Evolutionary conservation across 2,329 filamentous ascomycete species (phyloP).

Genomic region (Alternaria angustiovoidea): DNA sequence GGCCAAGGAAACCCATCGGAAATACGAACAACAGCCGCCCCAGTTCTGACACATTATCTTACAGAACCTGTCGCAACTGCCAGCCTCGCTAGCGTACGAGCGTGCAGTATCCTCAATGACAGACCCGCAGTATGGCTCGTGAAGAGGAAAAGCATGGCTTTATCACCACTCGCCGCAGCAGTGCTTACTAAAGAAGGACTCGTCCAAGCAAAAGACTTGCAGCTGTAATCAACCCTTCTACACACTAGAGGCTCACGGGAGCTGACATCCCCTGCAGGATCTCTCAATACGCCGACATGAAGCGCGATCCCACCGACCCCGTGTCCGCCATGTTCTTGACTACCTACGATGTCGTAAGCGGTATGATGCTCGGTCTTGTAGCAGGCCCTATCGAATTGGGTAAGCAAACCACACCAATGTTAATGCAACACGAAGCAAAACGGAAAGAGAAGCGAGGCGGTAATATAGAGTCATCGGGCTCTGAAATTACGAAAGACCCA

Average conservation of each 20-base stretch:
- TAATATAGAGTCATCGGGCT: background rate
- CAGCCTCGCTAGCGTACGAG: slow-evolving; percentile 12
- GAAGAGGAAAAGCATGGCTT: slow-evolving; percentile 31
- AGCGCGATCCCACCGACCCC: slow-evolving; percentile 37
- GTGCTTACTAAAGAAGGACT: slow-evolving; percentile 39
- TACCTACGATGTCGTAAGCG: slow-evolving; percentile 33
- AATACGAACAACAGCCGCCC: background rate
- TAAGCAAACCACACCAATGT: slow-evolving; percentile 21
- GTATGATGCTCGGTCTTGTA: slow-evolving; percentile 29
- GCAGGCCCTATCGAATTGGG: slow-evolving; percentile 33
- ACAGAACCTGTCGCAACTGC: background rate
- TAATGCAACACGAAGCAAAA: background rate
- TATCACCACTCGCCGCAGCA: slow-evolving; percentile 39
- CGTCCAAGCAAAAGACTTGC: slow-evolving; percentile 33
- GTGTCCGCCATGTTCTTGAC: slow-evolving; percentile 29
- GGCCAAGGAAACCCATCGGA: background rate
- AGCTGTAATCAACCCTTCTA: slow-evolving; percentile 29
- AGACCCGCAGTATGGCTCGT: slow-evolving; percentile 41
- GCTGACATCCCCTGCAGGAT: slow-evolving; percentile 14
- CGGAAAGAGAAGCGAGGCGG: background rate
- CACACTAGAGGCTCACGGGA: background rate
- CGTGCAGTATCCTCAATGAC: slow-evolving; percentile 35
- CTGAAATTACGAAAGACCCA: slow-evolving; percentile 1
- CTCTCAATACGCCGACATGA: slow-evolving; percentile 19
- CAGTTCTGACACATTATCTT: background rate